Conservation (phyloP, 2,329 filamentous ascomycete genomes). For the Bertia moriformis region DNA sequence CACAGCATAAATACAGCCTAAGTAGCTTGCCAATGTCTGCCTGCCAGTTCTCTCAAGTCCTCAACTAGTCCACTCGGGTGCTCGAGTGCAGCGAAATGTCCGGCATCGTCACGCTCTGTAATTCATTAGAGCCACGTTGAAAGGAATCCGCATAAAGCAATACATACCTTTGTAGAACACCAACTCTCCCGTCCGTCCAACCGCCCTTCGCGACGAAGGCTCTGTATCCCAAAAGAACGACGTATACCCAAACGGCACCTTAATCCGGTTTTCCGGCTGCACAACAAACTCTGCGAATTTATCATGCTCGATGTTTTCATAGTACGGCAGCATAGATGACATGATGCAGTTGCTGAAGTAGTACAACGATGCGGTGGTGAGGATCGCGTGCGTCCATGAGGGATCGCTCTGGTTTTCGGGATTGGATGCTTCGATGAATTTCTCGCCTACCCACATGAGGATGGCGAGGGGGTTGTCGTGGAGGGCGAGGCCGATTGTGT, state of each 20-base stretch:
- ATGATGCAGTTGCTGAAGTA: neutral
- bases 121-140: no score
- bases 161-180: neutral
- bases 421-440: conserved; percentile 5
- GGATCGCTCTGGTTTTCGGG: neutral
- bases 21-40: no score
- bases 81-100: neutral
- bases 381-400: neutral
- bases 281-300: neutral
- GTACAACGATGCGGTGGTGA: neutral
- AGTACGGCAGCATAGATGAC: neutral
- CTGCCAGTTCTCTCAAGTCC: neutral
- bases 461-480: conserved; percentile 21
- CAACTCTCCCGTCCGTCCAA: neutral
- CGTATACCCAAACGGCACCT: neutral
- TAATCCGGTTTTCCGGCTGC: neutral
- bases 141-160: no score
- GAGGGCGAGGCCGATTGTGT: conserved; percentile 19
- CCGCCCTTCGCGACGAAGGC: neutral
- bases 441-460: conserved; percentile 22
- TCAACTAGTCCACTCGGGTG: neutral
- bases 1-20: no score
- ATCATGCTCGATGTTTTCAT: neutral
- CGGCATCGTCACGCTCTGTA: neutral
- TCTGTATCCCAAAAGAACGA: neutral